Conservation (phyloP, 768 basidiomycete genomes). For the Pleurotus eryngii region DNA sequence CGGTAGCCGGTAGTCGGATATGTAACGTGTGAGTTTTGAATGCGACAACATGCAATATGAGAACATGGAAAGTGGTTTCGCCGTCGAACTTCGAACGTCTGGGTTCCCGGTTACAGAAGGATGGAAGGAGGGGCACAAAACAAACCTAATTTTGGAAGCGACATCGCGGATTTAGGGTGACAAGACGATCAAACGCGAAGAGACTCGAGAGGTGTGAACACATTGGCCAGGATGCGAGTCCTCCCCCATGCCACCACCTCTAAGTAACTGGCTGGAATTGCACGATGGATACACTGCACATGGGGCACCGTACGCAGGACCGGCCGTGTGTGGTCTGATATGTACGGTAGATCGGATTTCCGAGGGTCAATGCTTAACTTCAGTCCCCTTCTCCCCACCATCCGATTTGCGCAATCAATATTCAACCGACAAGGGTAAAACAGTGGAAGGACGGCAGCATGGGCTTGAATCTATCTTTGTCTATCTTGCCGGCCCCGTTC, state of each 20-base stretch:
- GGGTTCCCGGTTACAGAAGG: not conserved
- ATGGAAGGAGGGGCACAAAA: not conserved
- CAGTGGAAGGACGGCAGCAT: no score
- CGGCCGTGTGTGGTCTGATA: no score
- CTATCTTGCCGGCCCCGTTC: not conserved
- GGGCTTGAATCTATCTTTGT: conserved; percentile 4
- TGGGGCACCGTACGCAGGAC: no score
- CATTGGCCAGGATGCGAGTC: no score
- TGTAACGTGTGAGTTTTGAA: not conserved
- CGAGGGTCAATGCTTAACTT: not conserved
- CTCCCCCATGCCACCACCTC: no score
- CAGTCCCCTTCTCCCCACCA: not conserved
- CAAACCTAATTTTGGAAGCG: not conserved
- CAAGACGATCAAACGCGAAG: no score
- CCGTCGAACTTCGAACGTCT: not conserved
- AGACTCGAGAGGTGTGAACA: no score
- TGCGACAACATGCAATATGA: not conserved
- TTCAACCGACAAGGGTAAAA: not conserved
- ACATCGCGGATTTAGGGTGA: no score
- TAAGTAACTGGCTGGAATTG: no score
- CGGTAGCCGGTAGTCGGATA: not conserved
- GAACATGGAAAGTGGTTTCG: no score
- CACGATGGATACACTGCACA: no score
- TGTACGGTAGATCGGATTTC: not conserved
- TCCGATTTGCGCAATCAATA: not conserved